Conservation (phyloP, 2,329 filamentous ascomycete species). For the Aureobasidium sp. region DNA sequence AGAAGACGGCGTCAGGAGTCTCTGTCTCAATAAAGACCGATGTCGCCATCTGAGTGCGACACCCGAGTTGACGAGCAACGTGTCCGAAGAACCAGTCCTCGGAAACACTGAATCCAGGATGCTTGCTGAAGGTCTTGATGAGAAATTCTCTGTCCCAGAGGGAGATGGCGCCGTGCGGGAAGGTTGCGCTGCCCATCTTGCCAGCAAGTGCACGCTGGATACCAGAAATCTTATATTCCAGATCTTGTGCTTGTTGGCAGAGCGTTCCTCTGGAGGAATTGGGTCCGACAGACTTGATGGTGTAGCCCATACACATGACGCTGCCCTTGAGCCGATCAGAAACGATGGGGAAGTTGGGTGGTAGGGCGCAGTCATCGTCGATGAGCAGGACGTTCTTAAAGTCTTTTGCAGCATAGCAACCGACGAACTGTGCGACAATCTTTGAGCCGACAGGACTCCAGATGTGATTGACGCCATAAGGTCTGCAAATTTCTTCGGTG, state of each 20-base stretch:
- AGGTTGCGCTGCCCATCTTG: slow-evolving; percentile 41
- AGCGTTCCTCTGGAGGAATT: slow-evolving; percentile 20
- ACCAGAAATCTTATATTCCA: slow-evolving; percentile 47
- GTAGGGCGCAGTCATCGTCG: slow-evolving; percentile 45
- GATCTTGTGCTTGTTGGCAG: slow-evolving; percentile 38
- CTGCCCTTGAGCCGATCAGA: slow-evolving; percentile 36
- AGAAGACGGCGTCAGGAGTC: slow-evolving; percentile 41
- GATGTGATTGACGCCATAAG: slow-evolving; percentile 42
- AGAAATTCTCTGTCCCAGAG: slow-evolving; percentile 43
- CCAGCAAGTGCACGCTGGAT: slow-evolving; percentile 41
- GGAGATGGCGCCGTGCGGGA: slow-evolving; percentile 46
- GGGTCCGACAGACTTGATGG: slow-evolving; percentile 35
- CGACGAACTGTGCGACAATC: slow-evolving; percentile 45
- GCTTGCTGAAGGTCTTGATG: slow-evolving; percentile 40
- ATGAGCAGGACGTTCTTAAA: slow-evolving; percentile 44
- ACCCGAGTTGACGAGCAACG: slow-evolving; percentile 39
- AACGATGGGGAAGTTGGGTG: slow-evolving; percentile 43
- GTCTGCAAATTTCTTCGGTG: slow-evolving; percentile 41
- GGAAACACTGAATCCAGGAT: slow-evolving; percentile 45
- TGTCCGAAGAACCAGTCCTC: slow-evolving; percentile 51
- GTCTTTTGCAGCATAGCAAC: slow-evolving; percentile 39
- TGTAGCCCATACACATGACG: slow-evolving; percentile 44
- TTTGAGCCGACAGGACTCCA: slow-evolving; percentile 46
- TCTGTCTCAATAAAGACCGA: slow-evolving; percentile 47
- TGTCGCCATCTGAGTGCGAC: slow-evolving; percentile 44